Evolutionary conservation across 139 green algal species (phyloP).

Genomic region (Mesostigma viride): DNA sequence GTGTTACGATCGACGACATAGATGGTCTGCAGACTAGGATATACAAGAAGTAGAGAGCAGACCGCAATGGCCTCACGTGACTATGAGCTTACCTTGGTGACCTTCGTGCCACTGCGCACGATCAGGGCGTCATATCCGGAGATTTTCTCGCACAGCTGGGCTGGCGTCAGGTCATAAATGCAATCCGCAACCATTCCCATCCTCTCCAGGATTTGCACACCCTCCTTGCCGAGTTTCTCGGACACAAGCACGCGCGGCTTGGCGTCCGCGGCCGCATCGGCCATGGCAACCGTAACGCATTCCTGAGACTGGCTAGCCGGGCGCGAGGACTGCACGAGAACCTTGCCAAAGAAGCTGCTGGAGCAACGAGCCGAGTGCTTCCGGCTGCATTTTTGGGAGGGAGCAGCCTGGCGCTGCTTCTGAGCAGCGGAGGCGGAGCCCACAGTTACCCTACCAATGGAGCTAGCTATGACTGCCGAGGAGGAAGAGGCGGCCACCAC

Average conservation of each 20-base stretch:
- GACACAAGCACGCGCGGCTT: constrained; percentile 74
- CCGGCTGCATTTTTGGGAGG: neutral
- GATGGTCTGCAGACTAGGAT: no score
- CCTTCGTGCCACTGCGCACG: no score
- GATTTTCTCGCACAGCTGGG: constrained; percentile 65
- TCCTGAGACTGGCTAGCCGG: neutral
- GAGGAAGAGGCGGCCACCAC: no score
- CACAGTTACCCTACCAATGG: no score
- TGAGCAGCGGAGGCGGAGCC: neutral
- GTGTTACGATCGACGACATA: no score
- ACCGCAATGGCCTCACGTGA: no score
- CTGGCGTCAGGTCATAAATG: constrained; percentile 59
- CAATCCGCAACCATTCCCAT: constrained; percentile 54
- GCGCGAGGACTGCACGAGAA: neutral
- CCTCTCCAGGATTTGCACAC: constrained; percentile 67
- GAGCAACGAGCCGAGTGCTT: neutral
- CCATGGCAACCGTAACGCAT: neutral
- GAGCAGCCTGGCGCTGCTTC: neutral
- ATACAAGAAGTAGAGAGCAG: no score
- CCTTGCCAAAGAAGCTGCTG: neutral
- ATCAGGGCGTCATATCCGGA: constrained; percentile 69
- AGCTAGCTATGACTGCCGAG: no score
- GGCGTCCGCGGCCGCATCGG: neutral
- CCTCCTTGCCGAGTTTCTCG: constrained; percentile 77
- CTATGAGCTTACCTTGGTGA: no score